Percentiles rank a stretch among this genome's conserved stretches.
phyloP scores from a whole-genome alignment of 345 rosid species.

The Lepidium aucheri region DNA sequence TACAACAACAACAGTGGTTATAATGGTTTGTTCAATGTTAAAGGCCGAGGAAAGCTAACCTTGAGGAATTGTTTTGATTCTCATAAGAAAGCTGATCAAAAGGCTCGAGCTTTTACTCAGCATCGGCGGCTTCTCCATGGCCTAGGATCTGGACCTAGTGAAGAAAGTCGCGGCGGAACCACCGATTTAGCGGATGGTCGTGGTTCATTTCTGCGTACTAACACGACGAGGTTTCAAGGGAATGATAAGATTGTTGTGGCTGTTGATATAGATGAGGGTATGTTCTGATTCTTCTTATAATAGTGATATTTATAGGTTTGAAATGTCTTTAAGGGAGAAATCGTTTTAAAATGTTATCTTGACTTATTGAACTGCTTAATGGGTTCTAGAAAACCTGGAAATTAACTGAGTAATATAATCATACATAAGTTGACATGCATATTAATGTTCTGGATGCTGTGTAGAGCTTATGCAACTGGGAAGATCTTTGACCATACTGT shows the following conservation, averaged over 20 bases:
- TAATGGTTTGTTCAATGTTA: constrained; percentile 11
- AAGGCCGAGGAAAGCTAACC: constrained; percentile 16
- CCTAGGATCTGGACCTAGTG: constrained; percentile 35
- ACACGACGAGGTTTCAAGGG: constrained; percentile 34
- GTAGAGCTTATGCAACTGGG: not conserved
- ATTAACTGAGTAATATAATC: not conserved
- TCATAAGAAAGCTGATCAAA: constrained; percentile 25
- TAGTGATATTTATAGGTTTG: not conserved
- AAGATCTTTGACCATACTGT: not conserved
- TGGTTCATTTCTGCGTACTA: constrained; percentile 33
- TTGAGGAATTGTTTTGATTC: constrained; percentile 43
- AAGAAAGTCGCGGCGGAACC: constrained; percentile 26
- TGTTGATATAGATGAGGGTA: constrained; percentile 96
- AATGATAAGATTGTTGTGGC: constrained; percentile 69
- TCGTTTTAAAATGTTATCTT: not conserved
- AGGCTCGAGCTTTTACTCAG: constrained; percentile 42
- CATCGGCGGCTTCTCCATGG: constrained; percentile 34
- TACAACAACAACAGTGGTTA: not conserved
- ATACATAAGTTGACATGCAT: not conserved
- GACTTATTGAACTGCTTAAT: not conserved
- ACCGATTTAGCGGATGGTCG: constrained; percentile 35
- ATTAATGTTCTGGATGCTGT: not conserved
- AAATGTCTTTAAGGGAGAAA: not conserved
- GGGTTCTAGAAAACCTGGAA: not conserved
- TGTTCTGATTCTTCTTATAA: not conserved